A percentile compares a stretch with the other conserved stretches of the same genome.
Evolutionary conservation across 1,284 basidiomycete species (phyloP).

Genomic region (Microstroma glucosiphilum): DNA sequence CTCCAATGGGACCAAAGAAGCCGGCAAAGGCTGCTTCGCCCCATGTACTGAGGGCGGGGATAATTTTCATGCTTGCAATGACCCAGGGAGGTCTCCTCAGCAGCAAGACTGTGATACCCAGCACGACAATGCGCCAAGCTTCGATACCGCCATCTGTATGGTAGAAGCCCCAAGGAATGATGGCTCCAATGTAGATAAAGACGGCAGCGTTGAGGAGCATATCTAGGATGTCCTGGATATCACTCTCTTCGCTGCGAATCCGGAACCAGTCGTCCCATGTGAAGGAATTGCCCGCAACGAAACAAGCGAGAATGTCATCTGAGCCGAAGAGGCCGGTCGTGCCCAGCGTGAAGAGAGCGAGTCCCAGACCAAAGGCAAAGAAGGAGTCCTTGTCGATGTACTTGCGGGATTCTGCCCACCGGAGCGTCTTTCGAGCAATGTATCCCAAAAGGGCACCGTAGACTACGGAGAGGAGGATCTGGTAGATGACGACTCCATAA

Average conservation of each 20-base stretch:
- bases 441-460: slow-evolving; percentile 52
- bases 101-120: slow-evolving; percentile 38
- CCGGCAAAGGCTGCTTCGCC: slow-evolving; percentile 43
- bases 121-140: slow-evolving; percentile 44
- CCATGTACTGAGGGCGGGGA: slow-evolving; percentile 36
- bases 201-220: slow-evolving; percentile 54
- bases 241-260: slow-evolving; percentile 55
- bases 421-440: slow-evolving; percentile 51
- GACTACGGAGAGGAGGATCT: slow-evolving; percentile 48
- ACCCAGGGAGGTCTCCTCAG: slow-evolving; percentile 46
- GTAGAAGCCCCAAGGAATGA: slow-evolving; percentile 47
- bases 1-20: slow-evolving; percentile 50
- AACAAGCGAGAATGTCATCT: slow-evolving; percentile 53
- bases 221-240: slow-evolving; percentile 57
- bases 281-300: slow-evolving; percentile 51
- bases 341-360: slow-evolving; percentile 52
- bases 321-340: slow-evolving; percentile 52
- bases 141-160: slow-evolving; percentile 26
- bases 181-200: slow-evolving; percentile 53
- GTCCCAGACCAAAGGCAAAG: slow-evolving; percentile 51
- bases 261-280: slow-evolving; percentile 54
- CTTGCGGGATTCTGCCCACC: slow-evolving; percentile 46
- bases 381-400: slow-evolving; percentile 52
- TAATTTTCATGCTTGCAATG: slow-evolving; percentile 30
- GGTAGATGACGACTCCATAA: slow-evolving; percentile 51